Percentiles rank a stretch among this genome's conserved stretches.
Conservation (phyloP, 768 basidiomycete species). For the Termitomyces sp. region DNA sequence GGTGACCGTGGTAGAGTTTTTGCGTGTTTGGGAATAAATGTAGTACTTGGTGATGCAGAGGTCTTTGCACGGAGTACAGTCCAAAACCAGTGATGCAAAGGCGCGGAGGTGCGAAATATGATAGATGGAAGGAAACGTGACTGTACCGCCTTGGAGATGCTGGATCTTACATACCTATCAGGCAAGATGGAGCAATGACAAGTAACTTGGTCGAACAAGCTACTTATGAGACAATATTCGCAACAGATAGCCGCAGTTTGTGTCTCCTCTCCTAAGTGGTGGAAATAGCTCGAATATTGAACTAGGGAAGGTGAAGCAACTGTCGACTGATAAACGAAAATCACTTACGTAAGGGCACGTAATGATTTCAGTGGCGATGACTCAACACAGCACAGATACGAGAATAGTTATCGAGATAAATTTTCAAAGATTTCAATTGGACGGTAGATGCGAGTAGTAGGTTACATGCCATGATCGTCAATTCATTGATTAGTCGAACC, state of each 20-base stretch:
- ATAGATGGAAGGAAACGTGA: not conserved
- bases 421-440: not conserved
- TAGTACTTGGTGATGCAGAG: too few relatives aligned
- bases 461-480: not conserved
- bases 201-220: not conserved
- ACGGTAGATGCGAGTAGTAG: not conserved
- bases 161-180: not conserved
- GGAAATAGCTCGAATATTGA: not conserved
- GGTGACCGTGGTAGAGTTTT: not conserved
- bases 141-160: not conserved
- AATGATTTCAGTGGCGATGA: not conserved
- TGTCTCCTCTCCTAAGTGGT: not conserved
- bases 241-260: not conserved
- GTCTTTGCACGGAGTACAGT: not conserved
- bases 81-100: too few relatives aligned
- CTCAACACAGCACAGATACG: not conserved
- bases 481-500: not conserved
- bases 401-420: not conserved
- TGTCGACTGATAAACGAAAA: not conserved
- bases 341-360: too few relatives aligned
- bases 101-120: too few relatives aligned
- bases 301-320: not conserved
- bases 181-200: not conserved
- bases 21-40: too few relatives aligned
- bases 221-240: not conserved